A percentile compares a stretch with the other conserved stretches of the same genome.
Conservation (phyloP, 192 early-diverging fungal species). For the Mortierella hygrophila region DNA sequence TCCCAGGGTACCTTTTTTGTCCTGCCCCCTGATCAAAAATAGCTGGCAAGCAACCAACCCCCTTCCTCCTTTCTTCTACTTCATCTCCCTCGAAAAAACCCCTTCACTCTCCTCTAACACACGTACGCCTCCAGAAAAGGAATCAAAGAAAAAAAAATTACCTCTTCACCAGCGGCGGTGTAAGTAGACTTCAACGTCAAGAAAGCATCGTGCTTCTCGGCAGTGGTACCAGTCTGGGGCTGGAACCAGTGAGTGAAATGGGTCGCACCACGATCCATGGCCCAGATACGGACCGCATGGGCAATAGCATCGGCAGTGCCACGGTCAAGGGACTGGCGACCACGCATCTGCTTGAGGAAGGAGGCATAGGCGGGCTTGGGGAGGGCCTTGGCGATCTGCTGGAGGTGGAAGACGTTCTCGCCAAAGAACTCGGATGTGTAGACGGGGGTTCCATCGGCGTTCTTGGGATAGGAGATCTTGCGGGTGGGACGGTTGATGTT, state of each 20-base stretch:
- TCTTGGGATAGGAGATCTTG: slow-evolving; percentile 82
- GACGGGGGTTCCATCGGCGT: slow-evolving; percentile 73
- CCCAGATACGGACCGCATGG: slow-evolving; percentile 99
- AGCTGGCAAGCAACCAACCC: too few species aligned
- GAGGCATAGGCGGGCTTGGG: slow-evolving; percentile 96
- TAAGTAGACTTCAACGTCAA: slow-evolving; percentile 88
- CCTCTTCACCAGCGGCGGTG: slow-evolving; percentile 88
- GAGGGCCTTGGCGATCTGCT: slow-evolving; percentile 88
- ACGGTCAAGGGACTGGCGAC: slow-evolving; percentile 89
- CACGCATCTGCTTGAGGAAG: slow-evolving; percentile 94
- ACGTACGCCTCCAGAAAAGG: neutral
- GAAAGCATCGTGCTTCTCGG: slow-evolving; percentile 99
- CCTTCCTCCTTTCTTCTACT: neutral
- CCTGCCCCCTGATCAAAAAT: neutral
- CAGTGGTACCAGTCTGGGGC: slow-evolving; percentile 98
- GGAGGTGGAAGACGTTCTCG: slow-evolving; percentile 94
- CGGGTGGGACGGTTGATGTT: slow-evolving; percentile 76
- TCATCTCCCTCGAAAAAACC: neutral
- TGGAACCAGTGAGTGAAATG: slow-evolving; percentile 99
- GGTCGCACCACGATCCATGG: slow-evolving; percentile 96
- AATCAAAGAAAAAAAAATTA: slow-evolving; percentile 30
- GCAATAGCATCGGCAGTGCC: slow-evolving; percentile 97
- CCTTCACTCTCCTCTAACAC: neutral
- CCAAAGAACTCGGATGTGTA: slow-evolving; percentile 95
- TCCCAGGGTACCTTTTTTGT: slow-evolving; percentile 10